Conservation (phyloP, 768 basidiomycete genomes). For the Hygrophorus pudorinus region DNA sequence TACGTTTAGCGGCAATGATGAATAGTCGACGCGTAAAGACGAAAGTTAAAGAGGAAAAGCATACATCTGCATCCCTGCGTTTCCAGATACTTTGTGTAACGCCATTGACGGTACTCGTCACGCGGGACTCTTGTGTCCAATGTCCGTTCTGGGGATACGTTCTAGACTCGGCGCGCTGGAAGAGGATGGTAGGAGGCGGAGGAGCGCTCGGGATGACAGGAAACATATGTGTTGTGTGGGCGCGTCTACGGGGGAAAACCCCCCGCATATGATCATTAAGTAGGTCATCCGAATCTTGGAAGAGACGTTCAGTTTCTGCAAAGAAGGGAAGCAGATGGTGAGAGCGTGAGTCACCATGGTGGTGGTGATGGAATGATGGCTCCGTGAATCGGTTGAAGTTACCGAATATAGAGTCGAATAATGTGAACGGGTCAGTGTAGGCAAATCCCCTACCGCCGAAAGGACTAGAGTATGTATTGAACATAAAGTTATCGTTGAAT, state of each 20-base stretch:
- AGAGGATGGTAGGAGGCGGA: constrained; percentile 6
- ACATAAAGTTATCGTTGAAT: constrained; percentile 11
- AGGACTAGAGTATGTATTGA: constrained; percentile 29
- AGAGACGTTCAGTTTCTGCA: neutral
- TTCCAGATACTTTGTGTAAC: constrained; percentile 52
- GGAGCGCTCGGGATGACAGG: constrained; percentile 9
- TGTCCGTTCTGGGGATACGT: constrained; percentile 9
- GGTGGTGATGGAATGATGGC: constrained; percentile 21
- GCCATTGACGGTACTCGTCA: constrained; percentile 54
- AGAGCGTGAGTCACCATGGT: constrained; percentile 1
- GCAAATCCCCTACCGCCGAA: constrained; percentile 31
- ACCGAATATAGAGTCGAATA: constrained; percentile 67
- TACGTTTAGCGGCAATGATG: neutral
- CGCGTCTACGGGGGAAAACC: constrained; percentile 16
- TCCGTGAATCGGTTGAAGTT: constrained; percentile 21
- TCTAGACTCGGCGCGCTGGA: neutral
- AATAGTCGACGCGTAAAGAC: constrained; percentile 1
- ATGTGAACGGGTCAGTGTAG: constrained; percentile 67
- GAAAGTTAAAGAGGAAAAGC: constrained; percentile 14
- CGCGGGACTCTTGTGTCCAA: constrained; percentile 47
- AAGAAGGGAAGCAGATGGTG: neutral
- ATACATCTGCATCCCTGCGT: constrained; percentile 46
- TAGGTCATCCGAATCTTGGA: constrained; percentile 18
- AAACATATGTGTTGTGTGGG: constrained; percentile 9
- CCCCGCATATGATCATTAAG: constrained; percentile 23